Percentiles rank a stretch among this genome's conserved stretches.
phyloP scores from a whole-genome alignment of 805 yeast genomes.

The Metschnikowia koreensis region DNA sequence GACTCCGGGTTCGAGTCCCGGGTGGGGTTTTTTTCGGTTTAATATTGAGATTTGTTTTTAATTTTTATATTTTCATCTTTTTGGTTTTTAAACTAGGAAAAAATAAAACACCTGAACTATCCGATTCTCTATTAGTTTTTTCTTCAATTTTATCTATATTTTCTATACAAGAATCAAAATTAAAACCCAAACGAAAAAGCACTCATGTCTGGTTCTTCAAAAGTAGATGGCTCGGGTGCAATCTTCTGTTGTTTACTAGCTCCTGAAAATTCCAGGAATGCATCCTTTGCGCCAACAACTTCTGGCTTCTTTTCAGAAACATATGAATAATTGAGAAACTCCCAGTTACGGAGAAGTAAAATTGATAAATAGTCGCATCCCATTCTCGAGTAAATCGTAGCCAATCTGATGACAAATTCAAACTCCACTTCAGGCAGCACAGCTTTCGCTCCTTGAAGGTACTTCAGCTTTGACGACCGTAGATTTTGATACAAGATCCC shows the following conservation, averaged over 20 bases:
- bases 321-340: conserved; percentile 36
- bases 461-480: conserved; percentile 50
- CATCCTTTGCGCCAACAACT: conserved; percentile 1
- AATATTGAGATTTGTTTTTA: not conserved
- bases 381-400: conserved; percentile 75
- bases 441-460: conserved; percentile 49
- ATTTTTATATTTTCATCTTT: not conserved
- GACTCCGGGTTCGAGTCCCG: conserved; percentile 41
- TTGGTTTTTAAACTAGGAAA: not conserved
- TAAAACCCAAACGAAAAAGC: conserved; percentile 52
- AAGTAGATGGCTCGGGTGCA: conserved; percentile 48
- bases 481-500: conserved; percentile 62
- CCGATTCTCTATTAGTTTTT: too few species aligned
- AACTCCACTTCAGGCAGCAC: conserved; percentile 51
- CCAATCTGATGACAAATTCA: conserved; percentile 58
- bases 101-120: too few species aligned
- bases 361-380: conserved; percentile 84
- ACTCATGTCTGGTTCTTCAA: conserved; percentile 76
- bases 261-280: conserved; percentile 18
- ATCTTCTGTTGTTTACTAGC: conserved; percentile 5
- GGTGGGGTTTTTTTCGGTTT: conserved; percentile 27
- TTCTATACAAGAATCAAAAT: not conserved
- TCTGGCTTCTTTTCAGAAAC: conserved; percentile 7
- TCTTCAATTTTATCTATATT: too few species aligned
- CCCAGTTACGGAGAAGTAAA: conserved; percentile 65